Evolutionary conservation across 371 early-diverging fungal species (phyloP), one percentile per base, ranked within the genome.

Genomic region (Mortierella sp.): DNA sequence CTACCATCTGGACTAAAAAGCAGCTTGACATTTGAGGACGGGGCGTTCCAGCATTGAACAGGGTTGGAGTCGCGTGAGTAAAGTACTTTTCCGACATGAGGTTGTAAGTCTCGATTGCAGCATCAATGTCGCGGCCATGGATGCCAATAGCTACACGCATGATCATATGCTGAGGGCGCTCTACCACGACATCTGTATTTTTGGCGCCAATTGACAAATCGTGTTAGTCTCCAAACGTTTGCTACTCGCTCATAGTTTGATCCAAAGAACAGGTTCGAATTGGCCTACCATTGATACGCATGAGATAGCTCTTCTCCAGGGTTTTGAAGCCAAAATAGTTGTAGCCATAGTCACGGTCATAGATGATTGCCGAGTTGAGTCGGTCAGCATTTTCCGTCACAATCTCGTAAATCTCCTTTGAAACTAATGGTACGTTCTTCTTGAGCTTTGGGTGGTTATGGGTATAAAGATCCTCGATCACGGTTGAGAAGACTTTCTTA

Each of bases 321-420:
- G 99, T 99, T 83, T 98, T 98, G 89, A 99, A 96, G 16, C 99
- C 99, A 89, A 99, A 99, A 85, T 91, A 99, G 84, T 93, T 96
- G 86, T 98, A 97, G 61, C 90, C 91, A 81, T 91, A 98, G 81
- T 99, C 99, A 68, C 99, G 93, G 49, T 95, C 93, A 78, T 97
- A 94, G 76, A 95, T 92, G 63, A 99, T 94, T 59, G 95, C 93
- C 21, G 91, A 87, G 83, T 99, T 92, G 61, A 99, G 88, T 45
- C 82, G 81, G 12, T 95, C 96, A 4, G 89, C 86, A 80, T 99
- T 73, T 38, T 86, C 85, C 84, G 83, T 83, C 53, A 98, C 89
- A 58, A 90, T 69, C 3, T 90, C 83, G 72, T 93, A 91, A 3
- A 94, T 89, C 52, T 87, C 83, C 53, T 94, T 83, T 19, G 95